These are phyloP conservation scores for Sherardia arvensis DNA, from an alignment of 257 asterid genomes.

Conservation along the genomic window DNA sequence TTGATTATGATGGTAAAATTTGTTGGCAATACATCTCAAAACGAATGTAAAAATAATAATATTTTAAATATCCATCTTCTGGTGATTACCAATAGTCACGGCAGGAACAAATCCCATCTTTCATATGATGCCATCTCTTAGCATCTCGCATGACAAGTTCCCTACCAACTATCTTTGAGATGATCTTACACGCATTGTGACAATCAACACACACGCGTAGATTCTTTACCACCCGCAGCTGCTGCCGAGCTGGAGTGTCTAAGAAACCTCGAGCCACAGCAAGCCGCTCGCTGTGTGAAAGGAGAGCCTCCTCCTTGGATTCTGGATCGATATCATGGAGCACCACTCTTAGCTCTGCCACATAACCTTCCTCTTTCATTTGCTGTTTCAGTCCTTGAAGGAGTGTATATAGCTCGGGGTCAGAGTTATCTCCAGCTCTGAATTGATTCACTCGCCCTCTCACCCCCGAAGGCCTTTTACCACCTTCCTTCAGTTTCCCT, in stretches of 20 bases:
- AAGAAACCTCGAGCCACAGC: slow-evolving; percentile 79
- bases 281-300: slow-evolving; percentile 85
- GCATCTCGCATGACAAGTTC: slow-evolving; percentile 64
- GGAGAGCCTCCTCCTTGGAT: slow-evolving; percentile 73
- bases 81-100: slow-evolving; percentile 63
- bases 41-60: slow-evolving; percentile 11
- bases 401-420: slow-evolving; percentile 51
- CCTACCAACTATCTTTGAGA: slow-evolving; percentile 75
- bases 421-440: slow-evolving; percentile 83
- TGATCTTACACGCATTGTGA: slow-evolving; percentile 69
- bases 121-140: slow-evolving; percentile 82
- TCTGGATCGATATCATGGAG: slow-evolving; percentile 86
- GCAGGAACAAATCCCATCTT: slow-evolving; percentile 71
- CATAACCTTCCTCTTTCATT: slow-evolving; percentile 71
- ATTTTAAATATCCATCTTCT: slow-evolving; percentile 13
- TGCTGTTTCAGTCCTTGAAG: slow-evolving; percentile 64
- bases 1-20: no score
- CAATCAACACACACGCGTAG: slow-evolving; percentile 78
- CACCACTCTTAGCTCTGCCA: slow-evolving; percentile 63
- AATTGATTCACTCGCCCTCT: slow-evolving; percentile 58
- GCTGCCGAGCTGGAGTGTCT: slow-evolving; percentile 49
- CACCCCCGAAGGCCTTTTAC: slow-evolving; percentile 42
- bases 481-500: slow-evolving; percentile 35
- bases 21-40: no score
- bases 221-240: slow-evolving; percentile 61